These are phyloP conservation scores for Lichtheimia ornata DNA, from an alignment of 371 early-diverging fungal genomes.

Conservation along the genomic window DNA sequence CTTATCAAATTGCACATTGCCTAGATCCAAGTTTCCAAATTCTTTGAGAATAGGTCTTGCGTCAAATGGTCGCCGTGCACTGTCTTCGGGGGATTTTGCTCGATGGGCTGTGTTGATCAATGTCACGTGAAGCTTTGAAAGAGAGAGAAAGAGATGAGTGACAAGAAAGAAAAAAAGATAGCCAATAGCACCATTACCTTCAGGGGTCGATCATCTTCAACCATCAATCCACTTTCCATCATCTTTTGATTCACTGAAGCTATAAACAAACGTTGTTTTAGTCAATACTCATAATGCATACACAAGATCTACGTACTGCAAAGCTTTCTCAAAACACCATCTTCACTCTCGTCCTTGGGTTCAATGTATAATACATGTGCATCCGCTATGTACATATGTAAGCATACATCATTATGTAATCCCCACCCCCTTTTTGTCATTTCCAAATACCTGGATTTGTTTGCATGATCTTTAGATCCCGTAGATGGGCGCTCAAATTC, in stretches of 20 bases:
- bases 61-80: conserved; percentile 26
- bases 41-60: conserved; percentile 32
- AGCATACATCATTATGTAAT: neutral
- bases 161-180: neutral
- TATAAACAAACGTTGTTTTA: neutral
- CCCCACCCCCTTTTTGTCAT: neutral
- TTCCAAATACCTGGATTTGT: conserved; percentile 20
- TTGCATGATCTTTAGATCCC: conserved; percentile 24
- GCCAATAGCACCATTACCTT: conserved; percentile 19
- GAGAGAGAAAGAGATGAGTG: neutral
- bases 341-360: conserved; percentile 28
- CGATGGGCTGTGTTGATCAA: conserved; percentile 25
- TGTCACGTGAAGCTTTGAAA: conserved; percentile 26
- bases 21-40: conserved; percentile 26
- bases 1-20: conserved; percentile 28
- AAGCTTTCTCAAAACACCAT: conserved; percentile 16
- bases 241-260: conserved; percentile 15
- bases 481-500: conserved; percentile 19
- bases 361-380: conserved; percentile 37
- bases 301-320: conserved; percentile 11
- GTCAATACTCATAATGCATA: neutral
- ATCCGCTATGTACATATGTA: conserved; percentile 17
- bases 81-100: neutral
- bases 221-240: conserved; percentile 25
- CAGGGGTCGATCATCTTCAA: conserved; percentile 31